phyloP scores from a whole-genome alignment of 108 stramenopile genomes.

The Licmophora abbreviata region DNA sequence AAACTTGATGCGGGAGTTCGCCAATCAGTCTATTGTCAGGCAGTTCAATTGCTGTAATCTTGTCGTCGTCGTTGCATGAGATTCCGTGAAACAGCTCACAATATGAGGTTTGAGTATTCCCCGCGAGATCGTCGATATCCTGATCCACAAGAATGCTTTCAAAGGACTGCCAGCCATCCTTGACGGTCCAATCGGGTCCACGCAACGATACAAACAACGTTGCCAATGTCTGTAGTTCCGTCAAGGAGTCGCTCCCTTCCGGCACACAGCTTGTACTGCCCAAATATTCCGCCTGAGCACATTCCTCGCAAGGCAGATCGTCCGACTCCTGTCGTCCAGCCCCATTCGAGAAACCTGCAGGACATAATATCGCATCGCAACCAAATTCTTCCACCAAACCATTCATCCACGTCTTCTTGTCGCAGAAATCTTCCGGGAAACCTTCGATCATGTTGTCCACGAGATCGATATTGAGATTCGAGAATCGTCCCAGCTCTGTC shows the following conservation, averaged over 20 bases:
- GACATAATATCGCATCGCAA: slow-evolving; percentile 71
- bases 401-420: slow-evolving; percentile 53
- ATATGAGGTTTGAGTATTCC: slow-evolving; percentile 42
- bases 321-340: slow-evolving; percentile 44
- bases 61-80: slow-evolving; percentile 42
- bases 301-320: slow-evolving; percentile 37
- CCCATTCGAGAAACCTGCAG: slow-evolving; percentile 41
- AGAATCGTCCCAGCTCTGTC: slow-evolving; percentile 18
- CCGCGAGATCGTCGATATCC: slow-evolving; percentile 16
- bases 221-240: slow-evolving; percentile 50
- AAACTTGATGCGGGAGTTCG: slow-evolving; percentile 68
- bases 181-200: slow-evolving; percentile 38
- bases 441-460: slow-evolving; percentile 51
- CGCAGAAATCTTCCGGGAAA: slow-evolving; percentile 47
- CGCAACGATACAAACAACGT: slow-evolving; percentile 44
- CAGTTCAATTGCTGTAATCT: slow-evolving; percentile 54
- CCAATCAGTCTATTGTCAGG: slow-evolving; percentile 69
- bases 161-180: slow-evolving; percentile 57
- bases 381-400: slow-evolving; percentile 38
- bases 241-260: slow-evolving; percentile 24
- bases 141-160: slow-evolving; percentile 30
- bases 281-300: slow-evolving; percentile 35
- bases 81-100: slow-evolving; percentile 69
- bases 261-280: slow-evolving; percentile 48
- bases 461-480: slow-evolving; percentile 59